Evolutionary conservation across 2,329 filamentous ascomycete genomes (phyloP), one percentile per base, ranked within the genome.

Genomic region (Neonectria ditissima): DNA sequence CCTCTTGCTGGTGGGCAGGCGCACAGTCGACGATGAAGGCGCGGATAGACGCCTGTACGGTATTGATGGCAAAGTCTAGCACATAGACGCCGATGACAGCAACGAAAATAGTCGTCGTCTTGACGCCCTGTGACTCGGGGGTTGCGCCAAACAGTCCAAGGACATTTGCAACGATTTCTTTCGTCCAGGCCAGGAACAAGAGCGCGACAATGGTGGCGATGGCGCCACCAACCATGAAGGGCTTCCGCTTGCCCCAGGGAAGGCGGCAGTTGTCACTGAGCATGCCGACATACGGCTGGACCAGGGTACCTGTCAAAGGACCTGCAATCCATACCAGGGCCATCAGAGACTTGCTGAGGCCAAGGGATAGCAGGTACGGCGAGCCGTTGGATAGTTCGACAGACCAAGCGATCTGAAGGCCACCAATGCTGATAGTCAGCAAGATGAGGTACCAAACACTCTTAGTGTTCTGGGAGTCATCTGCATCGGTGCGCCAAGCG

Each of bases 381-480:
- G 95, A 97, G 71, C 94, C 94, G 81, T 97, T 95, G 57, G 94
- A 97, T 44, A 97, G 84, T 79, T 98, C 95, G 44, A 97, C 94
- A 1, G 94, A 94, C 95, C 95, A 98, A 28, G 95, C 94, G 70
- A 98, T 92, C 80, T 98, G 95, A 66, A 98, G 83, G 24, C 93
- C 95, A 64, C 93, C 93, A 70, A 97, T 92, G 75, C 92, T 90
- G 65, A 97, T 84, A 7, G 95, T 97, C 78, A 98, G 82, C 66
- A 97, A 82, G 69, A 97, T 87, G 72, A 98, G 83, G 78, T 97
- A 97, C 89, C 91, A 93, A 48, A 90, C 82, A 78, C 92, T 94
- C 84, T 94, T 97, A 24, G 91, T 91, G 64, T 87, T 84, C 73
- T 93, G 86, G 48, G 67, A 70, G 30, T 75, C 70, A 48, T 78